Evolutionary conservation across 345 rosid genomes (phyloP).

Genomic region (Corymbia maculata): DNA sequence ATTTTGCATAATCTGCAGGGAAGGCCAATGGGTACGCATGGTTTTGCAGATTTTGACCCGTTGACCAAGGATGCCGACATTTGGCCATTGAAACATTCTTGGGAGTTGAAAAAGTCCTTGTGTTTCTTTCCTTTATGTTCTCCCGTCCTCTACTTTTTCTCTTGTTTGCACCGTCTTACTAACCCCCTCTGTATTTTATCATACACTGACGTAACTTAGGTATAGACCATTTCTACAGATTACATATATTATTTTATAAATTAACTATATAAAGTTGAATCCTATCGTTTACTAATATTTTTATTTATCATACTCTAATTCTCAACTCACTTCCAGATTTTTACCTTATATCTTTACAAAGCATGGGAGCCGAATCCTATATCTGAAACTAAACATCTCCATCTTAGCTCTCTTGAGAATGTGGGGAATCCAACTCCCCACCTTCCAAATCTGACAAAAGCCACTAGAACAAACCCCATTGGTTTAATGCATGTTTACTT

Average conservation of each 20-base stretch:
- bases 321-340: too few relatives aligned
- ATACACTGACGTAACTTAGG: not conserved
- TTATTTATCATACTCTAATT: too few relatives aligned
- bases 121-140: not conserved
- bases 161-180: not conserved
- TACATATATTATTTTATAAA: not conserved
- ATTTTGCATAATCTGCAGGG: not conserved
- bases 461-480: too few relatives aligned
- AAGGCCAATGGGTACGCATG: not conserved
- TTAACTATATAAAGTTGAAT: not conserved
- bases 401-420: too few relatives aligned
- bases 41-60: not conserved
- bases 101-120: not conserved
- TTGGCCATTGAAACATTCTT: not conserved
- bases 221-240: not conserved
- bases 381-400: too few relatives aligned
- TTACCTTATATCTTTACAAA: too few relatives aligned
- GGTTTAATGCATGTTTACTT: not conserved
- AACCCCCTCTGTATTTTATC: not conserved
- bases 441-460: too few relatives aligned
- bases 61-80: not conserved
- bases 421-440: too few relatives aligned
- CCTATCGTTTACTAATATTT: too few relatives aligned
- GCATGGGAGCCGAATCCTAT: too few relatives aligned
- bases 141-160: not conserved